Conservation (phyloP, 2,329 filamentous ascomycete genomes). For the Diaporthe destruens region DNA sequence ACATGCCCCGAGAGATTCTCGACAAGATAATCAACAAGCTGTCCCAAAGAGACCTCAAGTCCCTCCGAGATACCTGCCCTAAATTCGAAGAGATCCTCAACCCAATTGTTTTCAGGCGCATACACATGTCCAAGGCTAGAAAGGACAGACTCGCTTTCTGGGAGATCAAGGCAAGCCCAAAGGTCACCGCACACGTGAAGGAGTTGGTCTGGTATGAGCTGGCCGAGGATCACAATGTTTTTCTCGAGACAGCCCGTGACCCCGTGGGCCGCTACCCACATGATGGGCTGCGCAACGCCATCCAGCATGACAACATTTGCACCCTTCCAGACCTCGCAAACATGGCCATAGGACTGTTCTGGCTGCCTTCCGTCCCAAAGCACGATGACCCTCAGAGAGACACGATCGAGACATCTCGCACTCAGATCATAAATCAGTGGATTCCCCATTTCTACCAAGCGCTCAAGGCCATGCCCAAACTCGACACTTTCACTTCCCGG, state of each 20-base stretch:
- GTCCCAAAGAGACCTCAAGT: neutral
- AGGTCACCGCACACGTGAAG: neutral
- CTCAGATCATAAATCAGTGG: neutral
- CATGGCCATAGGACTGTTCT: neutral
- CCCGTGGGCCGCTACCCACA: neutral
- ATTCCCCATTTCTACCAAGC: neutral
- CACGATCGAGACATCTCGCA: neutral
- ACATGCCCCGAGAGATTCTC: neutral
- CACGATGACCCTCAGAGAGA: neutral
- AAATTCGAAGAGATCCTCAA: neutral
- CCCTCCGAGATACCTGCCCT: neutral
- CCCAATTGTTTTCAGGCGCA: neutral
- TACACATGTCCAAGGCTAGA: neutral
- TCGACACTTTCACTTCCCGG: neutral
- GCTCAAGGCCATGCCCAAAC: neutral
- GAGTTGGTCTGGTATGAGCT: constrained; percentile 1
- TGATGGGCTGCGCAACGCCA: neutral
- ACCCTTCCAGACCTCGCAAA: neutral
- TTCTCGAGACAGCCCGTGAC: neutral
- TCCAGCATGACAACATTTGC: neutral
- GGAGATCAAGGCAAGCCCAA: neutral
- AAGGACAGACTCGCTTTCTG: neutral
- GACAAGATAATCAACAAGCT: neutral
- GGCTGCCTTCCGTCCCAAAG: neutral
- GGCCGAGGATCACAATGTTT: neutral